Conservation (phyloP, 306 rosid genomes). For the Cicer pinnatifidum region DNA sequence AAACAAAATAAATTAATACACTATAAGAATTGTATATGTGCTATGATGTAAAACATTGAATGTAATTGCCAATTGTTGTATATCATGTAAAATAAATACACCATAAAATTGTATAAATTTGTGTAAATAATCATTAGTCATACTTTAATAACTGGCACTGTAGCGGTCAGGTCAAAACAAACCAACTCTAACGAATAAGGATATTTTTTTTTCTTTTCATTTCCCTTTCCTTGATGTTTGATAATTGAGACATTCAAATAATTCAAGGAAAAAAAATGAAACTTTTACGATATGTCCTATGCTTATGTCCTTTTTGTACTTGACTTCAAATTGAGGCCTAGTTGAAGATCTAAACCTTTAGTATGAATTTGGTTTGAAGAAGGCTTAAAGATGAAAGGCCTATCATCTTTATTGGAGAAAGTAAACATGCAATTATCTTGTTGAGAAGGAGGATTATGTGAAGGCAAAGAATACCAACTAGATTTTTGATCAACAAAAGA, state of each 20-base stretch:
- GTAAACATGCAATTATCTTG: conserved; percentile 59
- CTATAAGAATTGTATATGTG: conserved; percentile 21
- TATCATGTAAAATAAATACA: conserved; percentile 36
- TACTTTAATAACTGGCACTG: conserved; percentile 25
- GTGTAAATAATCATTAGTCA: conserved; percentile 30
- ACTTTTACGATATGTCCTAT: conserved; percentile 11
- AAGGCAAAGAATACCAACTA: conserved; percentile 52
- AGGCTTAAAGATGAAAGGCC: conserved; percentile 52
- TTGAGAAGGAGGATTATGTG: conserved; percentile 25
- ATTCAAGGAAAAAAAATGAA: conserved; percentile 37
- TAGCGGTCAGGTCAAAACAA: not conserved
- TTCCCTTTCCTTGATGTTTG: conserved; percentile 12
- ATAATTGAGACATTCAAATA: conserved; percentile 39
- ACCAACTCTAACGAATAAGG: conserved; percentile 38
- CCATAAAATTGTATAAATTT: conserved; percentile 17
- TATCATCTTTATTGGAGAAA: conserved; percentile 51
- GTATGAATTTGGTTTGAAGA: conserved; percentile 55
- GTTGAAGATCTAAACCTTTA: conserved; percentile 78
- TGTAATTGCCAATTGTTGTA: conserved; percentile 30
- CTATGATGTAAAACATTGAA: conserved; percentile 11
- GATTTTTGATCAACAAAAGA: conserved; percentile 35
- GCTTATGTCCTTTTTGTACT: conserved; percentile 51
- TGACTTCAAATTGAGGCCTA: conserved; percentile 62
- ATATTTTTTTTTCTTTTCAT: not conserved
- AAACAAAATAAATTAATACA: conserved; percentile 10